Evolutionary conservation across 306 rosid genomes (phyloP).

Genomic region (Arachis hypogaea): DNA sequence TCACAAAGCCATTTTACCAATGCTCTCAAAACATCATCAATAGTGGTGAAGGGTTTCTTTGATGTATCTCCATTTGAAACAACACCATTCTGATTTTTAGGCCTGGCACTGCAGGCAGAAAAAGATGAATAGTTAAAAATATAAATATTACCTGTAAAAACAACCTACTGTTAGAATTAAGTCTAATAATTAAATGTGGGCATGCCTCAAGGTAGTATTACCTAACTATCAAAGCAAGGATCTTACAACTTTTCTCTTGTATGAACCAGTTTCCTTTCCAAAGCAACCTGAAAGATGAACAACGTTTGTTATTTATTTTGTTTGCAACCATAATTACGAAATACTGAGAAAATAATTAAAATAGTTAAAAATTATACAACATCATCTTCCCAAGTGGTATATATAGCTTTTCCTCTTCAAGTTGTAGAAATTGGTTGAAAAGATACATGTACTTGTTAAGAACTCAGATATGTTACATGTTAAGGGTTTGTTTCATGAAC

Average conservation of each 20-base stretch:
- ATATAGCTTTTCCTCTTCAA: not conserved
- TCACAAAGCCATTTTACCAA: conserved; percentile 98
- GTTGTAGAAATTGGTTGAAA: no score
- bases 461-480: no score
- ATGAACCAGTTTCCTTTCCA: conserved; percentile 94
- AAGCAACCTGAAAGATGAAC: conserved; percentile 79
- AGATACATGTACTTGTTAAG: no score
- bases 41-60: conserved; percentile 61
- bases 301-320: conserved; percentile 23
- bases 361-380: conserved; percentile 9
- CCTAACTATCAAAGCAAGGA: conserved; percentile 86
- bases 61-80: conserved; percentile 75
- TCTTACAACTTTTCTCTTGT: conserved; percentile 97
- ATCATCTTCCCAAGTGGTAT: conserved; percentile 1
- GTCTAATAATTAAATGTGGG: conserved; percentile 18
- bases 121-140: conserved; percentile 31
- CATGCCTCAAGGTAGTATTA: conserved; percentile 39
- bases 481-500: not conserved
- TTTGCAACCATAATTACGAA: conserved; percentile 22
- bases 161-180: conserved; percentile 22
- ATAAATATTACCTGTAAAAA: conserved; percentile 20
- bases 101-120: conserved; percentile 68
- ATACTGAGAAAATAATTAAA: conserved; percentile 6
- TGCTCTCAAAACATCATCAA: conserved; percentile 86
- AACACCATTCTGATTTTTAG: conserved; percentile 59